Evolutionary conservation across 2,329 filamentous ascomycete genomes (phyloP).

Genomic region (Huntiella abstrusa): DNA sequence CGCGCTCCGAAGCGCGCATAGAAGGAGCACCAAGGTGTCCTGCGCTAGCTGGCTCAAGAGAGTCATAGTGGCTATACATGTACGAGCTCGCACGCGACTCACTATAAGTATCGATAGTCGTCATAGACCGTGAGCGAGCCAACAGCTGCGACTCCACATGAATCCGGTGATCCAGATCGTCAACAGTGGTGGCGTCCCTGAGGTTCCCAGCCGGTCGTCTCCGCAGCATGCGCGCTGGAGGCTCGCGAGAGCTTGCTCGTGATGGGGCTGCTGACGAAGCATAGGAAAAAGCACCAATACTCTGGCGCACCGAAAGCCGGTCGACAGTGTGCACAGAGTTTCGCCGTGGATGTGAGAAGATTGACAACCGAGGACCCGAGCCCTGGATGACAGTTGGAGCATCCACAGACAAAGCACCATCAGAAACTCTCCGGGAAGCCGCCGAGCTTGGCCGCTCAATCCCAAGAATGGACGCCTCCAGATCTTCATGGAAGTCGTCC

Average conservation of each 20-base stretch:
- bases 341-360: constrained; percentile 26
- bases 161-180: constrained; percentile 30
- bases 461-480: no score
- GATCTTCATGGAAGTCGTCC: neutral
- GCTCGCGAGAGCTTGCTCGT: constrained; percentile 18
- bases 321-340: constrained; percentile 42
- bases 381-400: constrained; percentile 8
- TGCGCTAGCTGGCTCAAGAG: constrained; percentile 14
- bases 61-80: constrained; percentile 21
- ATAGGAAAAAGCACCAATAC: constrained; percentile 2
- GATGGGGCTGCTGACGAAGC: constrained; percentile 13
- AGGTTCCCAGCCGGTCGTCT: constrained; percentile 59
- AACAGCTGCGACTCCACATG: constrained; percentile 1
- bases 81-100: constrained; percentile 40
- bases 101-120: constrained; percentile 40
- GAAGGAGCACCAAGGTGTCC: constrained; percentile 25
- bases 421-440: constrained; percentile 1
- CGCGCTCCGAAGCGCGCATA: constrained; percentile 21
- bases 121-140: constrained; percentile 27
- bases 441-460: neutral
- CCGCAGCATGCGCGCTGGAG: constrained; percentile 44
- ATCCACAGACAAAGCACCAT: constrained; percentile 4
- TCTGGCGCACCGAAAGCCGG: constrained; percentile 33
- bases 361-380: neutral
- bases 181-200: constrained; percentile 45